These are phyloP conservation scores for Ramaria rubella DNA, from an alignment of 768 basidiomycete genomes.

Conservation along the genomic window DNA sequence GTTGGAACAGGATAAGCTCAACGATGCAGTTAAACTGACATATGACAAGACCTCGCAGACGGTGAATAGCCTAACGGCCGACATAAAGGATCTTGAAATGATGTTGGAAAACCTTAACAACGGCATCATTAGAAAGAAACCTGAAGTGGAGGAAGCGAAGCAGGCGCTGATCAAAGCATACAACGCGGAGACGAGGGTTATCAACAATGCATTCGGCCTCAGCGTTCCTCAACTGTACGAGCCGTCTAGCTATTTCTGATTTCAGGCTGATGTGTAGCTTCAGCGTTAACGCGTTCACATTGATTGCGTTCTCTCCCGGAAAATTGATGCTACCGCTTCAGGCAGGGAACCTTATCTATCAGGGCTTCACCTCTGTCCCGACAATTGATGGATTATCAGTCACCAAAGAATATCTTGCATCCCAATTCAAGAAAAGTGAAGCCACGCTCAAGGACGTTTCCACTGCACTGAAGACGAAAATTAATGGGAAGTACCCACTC, in stretches of 20 bases:
- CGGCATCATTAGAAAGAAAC: not conserved
- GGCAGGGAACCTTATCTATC: not conserved
- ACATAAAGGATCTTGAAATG: not conserved
- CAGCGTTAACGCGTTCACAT: too few species aligned
- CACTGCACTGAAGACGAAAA: not conserved
- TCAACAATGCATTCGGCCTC: not conserved
- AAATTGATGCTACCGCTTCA: not conserved
- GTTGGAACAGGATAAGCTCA: not conserved
- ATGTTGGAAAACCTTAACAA: not conserved
- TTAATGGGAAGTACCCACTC: not conserved
- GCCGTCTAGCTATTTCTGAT: not conserved
- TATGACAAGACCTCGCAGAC: not conserved
- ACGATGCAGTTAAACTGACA: not conserved
- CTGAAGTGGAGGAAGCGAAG: not conserved
- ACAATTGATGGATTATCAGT: not conserved
- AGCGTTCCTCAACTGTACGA: not conserved
- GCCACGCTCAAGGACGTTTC: not conserved
- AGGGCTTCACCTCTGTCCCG: not conserved
- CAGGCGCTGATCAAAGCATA: not conserved
- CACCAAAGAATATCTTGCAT: not conserved
- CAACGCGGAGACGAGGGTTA: not conserved
- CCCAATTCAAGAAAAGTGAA: not conserved
- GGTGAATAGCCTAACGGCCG: not conserved
- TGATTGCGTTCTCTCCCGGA: too few species aligned
- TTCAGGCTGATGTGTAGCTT: too few species aligned